Base-by-base conservation (phyloP, 2,329 filamentous ascomycete species). In the Ascochyta fabae region DNA sequence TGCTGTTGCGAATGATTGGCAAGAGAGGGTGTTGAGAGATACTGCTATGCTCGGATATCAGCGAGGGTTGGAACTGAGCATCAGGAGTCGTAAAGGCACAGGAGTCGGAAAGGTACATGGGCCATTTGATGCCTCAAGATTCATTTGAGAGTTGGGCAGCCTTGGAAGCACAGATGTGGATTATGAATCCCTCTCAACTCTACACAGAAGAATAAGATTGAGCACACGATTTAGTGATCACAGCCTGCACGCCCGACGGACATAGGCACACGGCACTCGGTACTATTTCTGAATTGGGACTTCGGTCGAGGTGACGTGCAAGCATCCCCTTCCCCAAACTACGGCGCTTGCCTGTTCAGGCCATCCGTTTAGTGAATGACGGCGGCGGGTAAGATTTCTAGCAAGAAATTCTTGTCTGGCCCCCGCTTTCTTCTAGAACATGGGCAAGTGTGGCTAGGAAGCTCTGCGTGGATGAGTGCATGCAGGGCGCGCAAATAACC, bases 361-460 rank as follows among this genome's bases (percentile, higher is more conserved):
- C 9, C 24, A 22, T 33, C 22, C n/a, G 27, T 38, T 44, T 57
- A 56, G 38, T 44, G 40, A 44, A 45, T 34, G 48, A 48, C 43
- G 53, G 53, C 54, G 54, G 43, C 48, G 48, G 54, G 48, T 52
- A 57, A 41, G 44, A 45, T 57, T 57, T 57, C 33, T 56, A 43
- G 48, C 54, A 50, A 53, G 54, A 57, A 52, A 40, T 57, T 57
- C 48, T 41, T 48, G 54, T 52, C 19, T 16, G 24, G 43, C 27
- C 49, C 50, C 56, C 56, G 51, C 56, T 51, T 56, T 56, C 49
- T 59, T 59, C 56, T 59, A 56, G 56, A 59, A 59, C 48, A 36
- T 16, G 38, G 51, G 43, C 34, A 48, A 46, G 47, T 52, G 10
- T 52, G 56, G 56, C 41, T 54, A 47, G 12, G 24, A 39, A 26